Base-by-base conservation (phyloP, 441 rosid genomes). In the Aleurites moluccanus region DNA sequence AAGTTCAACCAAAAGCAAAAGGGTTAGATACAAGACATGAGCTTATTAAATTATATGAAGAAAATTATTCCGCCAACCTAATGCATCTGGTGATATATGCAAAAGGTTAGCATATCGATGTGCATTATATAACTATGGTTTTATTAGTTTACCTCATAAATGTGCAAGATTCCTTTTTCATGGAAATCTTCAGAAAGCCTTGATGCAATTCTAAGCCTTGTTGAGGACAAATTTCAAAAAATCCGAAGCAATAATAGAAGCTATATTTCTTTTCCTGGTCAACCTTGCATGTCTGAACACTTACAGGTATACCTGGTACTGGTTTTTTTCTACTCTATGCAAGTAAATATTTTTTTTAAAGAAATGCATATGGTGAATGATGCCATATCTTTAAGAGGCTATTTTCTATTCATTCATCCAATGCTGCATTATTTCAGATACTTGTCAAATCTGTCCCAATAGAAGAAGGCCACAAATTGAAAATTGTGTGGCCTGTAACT, bases 71-170 rank as follows among this genome's bases (percentile, higher is more conserved):
- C 11, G 91, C 99, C 79, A 95, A 89, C 86, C 86, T 91, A 42
- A 95, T 95, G 99, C 88, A 88, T 82, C 82, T 95, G 64, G 97
- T 90, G 52, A 82, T 91, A 28, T 93, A 95, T 80, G 83, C 91
- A 74, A 93, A 91, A 84, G 99, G 98, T 93, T 83, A 61, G 85
- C 64, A 62, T 69, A 63, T 44, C 20, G 27, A 8, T 42, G 18
- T 9, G 33, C 20, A 13, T 5, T 20, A 15, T 0, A 33, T 30
- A 30, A 64, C 42, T 33, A 67, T 60, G 63, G 35, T 38, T 10
- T 79, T 2, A 14, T 25, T 55, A 55, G 30, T 53, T 64, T 69
- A 38, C 70, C 21, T 59, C 42, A 33, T 53, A 13, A 64, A 71
- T 35, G 23, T 59, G 16, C 7, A 20, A 25, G 45, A 71, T 74